Percentiles rank a stretch among this genome's conserved stretches.
Conservation (phyloP, 1,284 basidiomycete genomes). For the Takashimella koratensis region DNA sequence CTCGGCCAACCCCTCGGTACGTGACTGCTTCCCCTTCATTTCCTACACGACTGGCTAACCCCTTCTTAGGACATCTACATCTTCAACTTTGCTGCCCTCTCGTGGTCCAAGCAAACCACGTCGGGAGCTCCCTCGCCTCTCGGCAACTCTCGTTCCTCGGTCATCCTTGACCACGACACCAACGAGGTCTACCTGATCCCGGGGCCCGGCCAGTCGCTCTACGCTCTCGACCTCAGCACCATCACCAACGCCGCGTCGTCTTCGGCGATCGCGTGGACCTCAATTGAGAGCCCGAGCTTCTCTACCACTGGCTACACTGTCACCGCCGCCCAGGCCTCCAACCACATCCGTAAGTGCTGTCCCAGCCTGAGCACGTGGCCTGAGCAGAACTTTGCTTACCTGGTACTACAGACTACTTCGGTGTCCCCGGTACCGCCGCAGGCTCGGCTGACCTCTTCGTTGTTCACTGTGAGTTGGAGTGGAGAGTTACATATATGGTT, state of each 20-base stretch:
- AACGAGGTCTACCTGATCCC: slow-evolving; percentile 63
- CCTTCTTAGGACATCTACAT: slow-evolving; percentile 44
- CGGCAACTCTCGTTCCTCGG: slow-evolving; percentile 40
- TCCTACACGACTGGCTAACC: background rate
- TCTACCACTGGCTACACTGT: slow-evolving; percentile 42
- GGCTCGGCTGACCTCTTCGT: slow-evolving; percentile 76
- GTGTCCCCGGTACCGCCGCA: slow-evolving; percentile 61
- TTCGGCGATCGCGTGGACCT: slow-evolving; percentile 60
- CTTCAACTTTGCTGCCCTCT: slow-evolving; percentile 42
- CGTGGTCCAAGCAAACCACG: slow-evolving; percentile 48
- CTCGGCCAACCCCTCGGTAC: slow-evolving; percentile 57
- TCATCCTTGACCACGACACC: slow-evolving; percentile 84
- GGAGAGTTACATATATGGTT: slow-evolving; percentile 7
- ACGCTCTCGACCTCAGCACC: slow-evolving; percentile 62
- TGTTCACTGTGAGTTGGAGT: slow-evolving; percentile 67
- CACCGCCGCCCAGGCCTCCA: slow-evolving; percentile 40
- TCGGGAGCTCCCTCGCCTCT: slow-evolving; percentile 33
- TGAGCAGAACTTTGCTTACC: slow-evolving; percentile 2
- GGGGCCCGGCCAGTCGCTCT: slow-evolving; percentile 42
- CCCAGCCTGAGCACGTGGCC: background rate
- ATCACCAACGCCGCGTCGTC: slow-evolving; percentile 58
- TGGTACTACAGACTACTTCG: slow-evolving; percentile 59
- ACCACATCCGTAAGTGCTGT: slow-evolving; percentile 41
- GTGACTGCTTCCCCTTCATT: slow-evolving; percentile 9
- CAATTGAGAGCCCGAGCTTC: slow-evolving; percentile 58